Evolutionary conservation across 192 early-diverging fungal species (phyloP), one percentile per base, ranked within the genome.

Genomic region (Piromyces finnis): DNA sequence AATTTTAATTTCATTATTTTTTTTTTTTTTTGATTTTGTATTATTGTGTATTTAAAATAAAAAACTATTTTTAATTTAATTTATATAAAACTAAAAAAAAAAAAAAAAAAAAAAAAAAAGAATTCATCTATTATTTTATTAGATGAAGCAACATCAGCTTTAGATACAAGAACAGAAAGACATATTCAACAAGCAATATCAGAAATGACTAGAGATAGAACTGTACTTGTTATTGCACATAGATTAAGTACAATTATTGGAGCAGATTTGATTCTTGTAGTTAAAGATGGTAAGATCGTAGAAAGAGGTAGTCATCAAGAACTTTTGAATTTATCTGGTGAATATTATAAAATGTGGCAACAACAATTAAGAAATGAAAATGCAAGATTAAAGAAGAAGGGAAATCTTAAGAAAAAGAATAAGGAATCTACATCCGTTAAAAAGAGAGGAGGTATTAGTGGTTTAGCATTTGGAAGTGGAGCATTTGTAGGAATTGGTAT

Each of bases 141-240:
- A 82, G 97, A 98, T 85, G 97, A 98, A 83, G 96, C 96, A 0
- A 97, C 96, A 22, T 93, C 93, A 28, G 94, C 95, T 27, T 87
- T 96, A 12, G 95, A 94, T 81, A 90, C 91, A 0, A 83, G 90
- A 86, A 98, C 97, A 6, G 97, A 99, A 84, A 90, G 93, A 35
- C 89, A 94, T 78, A 95, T 99, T 83, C 97, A 99, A 82, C 83
- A 92, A 5, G 93, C 94, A 3, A 85, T 98, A 28, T 83, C 85
- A 11, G 86, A 89, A 18, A 92, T 99, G 88, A 93, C 92, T 7
- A 83, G 90, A 59, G 85, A 94, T 83, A 88, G 95, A 37, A 98
- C 96, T 4, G 96, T 95, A 5, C 88, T 99, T 26, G 90, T 95
- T 14, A 92, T 95, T 77, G 94, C 94, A 1, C 94, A 82, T 26